Base-by-base conservation (phyloP, 2,329 filamentous ascomycete species). In the Ophiostoma quercus region DNA sequence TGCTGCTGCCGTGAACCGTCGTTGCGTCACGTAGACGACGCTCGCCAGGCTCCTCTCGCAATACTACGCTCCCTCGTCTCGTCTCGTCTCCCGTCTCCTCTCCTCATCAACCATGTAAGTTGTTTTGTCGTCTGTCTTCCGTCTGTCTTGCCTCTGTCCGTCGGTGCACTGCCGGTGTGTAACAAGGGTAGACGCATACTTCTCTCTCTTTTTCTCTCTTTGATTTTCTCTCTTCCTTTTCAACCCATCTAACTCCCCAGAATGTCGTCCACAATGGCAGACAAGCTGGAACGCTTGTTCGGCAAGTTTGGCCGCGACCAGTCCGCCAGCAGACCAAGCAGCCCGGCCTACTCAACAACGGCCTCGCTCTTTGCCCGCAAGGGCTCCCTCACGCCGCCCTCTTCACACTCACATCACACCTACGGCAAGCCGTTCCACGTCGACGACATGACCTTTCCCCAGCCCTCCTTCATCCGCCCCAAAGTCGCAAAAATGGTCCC, bases 381-480 rank as follows among this genome's bases (percentile, higher is more conserved):
- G 47, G 43, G 25, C 25, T 51, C 70, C 11, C 41, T 34, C 16
- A 25, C 77, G 19, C 71, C 43, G 41, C 16, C 43, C 16, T 47
- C 43, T 3, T 47, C 67, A 11, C 22, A 22, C 51, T 22, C 51
- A 22, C 51, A 34, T 5, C 34, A 41, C 6, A 43, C 16, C 39
- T 41, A 66, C 37, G 7, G 34, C 51, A 57, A 25, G 9, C 25
- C n/a, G 9, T 14, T 25, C 12, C 14, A 12, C n/a, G 29, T 41
- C 43, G 51, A 57, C 14, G 70, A 72, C 25, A 9, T 66, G 25
- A 77, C 79, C 67, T 86, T 85, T 72, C 84, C 84, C 4, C 80
- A 80, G 25, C 81, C 84, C 7, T 84, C 84, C 0, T 88, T 85
- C 73, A 84, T 88, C 72, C 80, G 84, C 65, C 86, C 86, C 34